Conservation (phyloP, 371 early-diverging fungal species). For the Saksenaea vasiformis region DNA sequence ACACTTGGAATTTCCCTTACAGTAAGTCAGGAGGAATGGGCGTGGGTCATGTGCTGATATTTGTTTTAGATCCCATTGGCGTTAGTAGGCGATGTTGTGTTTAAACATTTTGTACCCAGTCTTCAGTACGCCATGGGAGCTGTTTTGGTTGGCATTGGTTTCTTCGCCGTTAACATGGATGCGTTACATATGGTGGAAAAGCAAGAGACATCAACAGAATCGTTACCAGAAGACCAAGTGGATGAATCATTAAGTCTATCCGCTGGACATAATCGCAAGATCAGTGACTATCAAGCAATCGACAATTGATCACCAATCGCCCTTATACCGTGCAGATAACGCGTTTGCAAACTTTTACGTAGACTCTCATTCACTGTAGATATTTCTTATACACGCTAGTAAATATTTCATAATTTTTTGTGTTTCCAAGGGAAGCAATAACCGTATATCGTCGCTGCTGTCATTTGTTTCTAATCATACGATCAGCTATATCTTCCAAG, state of each 20-base stretch:
- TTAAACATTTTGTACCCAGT: constrained; percentile 60
- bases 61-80: constrained; percentile 60
- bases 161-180: constrained; percentile 64
- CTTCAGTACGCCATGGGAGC: constrained; percentile 70
- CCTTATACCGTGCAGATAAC: not conserved
- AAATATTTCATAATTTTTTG: not conserved
- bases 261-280: not conserved
- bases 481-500: too few relatives aligned
- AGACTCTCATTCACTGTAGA: not conserved
- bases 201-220: not conserved
- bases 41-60: not conserved
- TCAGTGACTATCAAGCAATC: not conserved
- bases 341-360: not conserved
- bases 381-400: not conserved
- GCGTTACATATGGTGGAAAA: constrained; percentile 39
- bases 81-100: constrained; percentile 70
- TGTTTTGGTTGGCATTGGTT: constrained; percentile 65
- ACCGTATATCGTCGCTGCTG: not conserved
- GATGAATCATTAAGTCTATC: not conserved
- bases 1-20: constrained; percentile 79
- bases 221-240: constrained; percentile 10
- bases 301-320: not conserved
- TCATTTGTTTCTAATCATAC: not conserved
- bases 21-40: constrained; percentile 23
- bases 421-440: not conserved